Evolutionary conservation across 2,329 filamentous ascomycete species (phyloP), one percentile per base, ranked within the genome.

Genomic region (Dactylellina sp.): DNA sequence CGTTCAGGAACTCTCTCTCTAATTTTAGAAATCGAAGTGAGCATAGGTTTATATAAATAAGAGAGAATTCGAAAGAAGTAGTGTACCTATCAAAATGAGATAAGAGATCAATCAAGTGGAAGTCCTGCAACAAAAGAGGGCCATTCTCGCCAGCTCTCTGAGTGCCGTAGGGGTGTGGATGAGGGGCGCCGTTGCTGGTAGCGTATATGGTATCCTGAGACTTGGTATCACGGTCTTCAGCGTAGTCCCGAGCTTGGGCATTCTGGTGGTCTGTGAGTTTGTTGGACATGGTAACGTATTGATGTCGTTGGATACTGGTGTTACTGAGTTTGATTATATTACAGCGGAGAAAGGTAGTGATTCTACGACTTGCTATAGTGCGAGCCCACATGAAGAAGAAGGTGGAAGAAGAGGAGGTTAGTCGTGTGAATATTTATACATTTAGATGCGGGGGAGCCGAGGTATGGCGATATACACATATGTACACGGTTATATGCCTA

Each of bases 91-190:
- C 83, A 79, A 86, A 85, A 79, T 85, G 82, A 16, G 84, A 84
- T 50, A 90, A 83, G 35, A 88, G 80, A 76, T 89, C 88, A 76
- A 90, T 86, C 79, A 89, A 80, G 79, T 89, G 87, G 79, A 88
- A 88, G 79, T 89, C 87, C 78, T 89, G 87, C 20, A 89, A 84
- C 0, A 89, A 83, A 0, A 88, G 82, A 28, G 86, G 86, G 0
- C 87, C 87, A 46, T 85, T 86, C 76, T 86, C 84, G 76, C 86
- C 86, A 2, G 81, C 84, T 25, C 86, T 81, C 80, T 88, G 86
- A 0, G 83, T 78, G 77, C 86, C 86, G 76, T 88, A 87, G 0
- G 86, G 85, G 76, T 88, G 86, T 7, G 86, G 82, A 76, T 86
- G 83, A 0, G 86, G 86, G 0, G 82, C 83, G 63, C 85, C 85